Percentiles rank a stretch among this genome's conserved stretches.
Evolutionary conservation across 2,329 filamentous ascomycete species (phyloP).

Genomic region (Aspergillus awamori): DNA sequence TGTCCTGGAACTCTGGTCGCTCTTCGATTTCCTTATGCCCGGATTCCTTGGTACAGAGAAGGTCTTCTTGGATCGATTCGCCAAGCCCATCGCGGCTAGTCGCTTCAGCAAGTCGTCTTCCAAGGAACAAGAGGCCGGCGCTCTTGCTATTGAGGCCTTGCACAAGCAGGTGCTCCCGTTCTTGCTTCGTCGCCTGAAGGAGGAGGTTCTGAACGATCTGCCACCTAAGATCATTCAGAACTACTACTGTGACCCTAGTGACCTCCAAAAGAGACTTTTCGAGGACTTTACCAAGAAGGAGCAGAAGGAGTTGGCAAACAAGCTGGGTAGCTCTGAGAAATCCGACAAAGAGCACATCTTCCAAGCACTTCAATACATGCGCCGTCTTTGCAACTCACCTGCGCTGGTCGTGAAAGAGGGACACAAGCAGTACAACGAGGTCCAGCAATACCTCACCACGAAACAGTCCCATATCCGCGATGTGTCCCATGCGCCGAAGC

Average conservation of each 20-base stretch:
- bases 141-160: slow-evolving; percentile 93
- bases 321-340: slow-evolving; percentile 82
- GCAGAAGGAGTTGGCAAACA: slow-evolving; percentile 80
- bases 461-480: slow-evolving; percentile 84
- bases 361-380: slow-evolving; percentile 98
- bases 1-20: slow-evolving; percentile 92
- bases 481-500: slow-evolving; percentile 84
- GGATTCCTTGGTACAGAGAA: slow-evolving; percentile 95
- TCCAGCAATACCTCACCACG: slow-evolving; percentile 75
- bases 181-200: slow-evolving; percentile 91
- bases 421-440: slow-evolving; percentile 86
- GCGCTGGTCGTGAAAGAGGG: slow-evolving; percentile 94
- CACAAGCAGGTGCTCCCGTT: slow-evolving; percentile 98
- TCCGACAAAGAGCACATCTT: slow-evolving; percentile 98
- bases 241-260: slow-evolving; percentile 97
- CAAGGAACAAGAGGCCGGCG: slow-evolving; percentile 96
- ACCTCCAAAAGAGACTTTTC: slow-evolving; percentile 91
- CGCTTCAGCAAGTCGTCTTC: slow-evolving; percentile 96
- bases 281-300: slow-evolving; percentile 96
- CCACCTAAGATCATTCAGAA: slow-evolving; percentile 99
- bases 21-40: slow-evolving; percentile 99
- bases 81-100: slow-evolving; percentile 91
- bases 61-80: slow-evolving; percentile 93
- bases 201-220: slow-evolving; percentile 93
- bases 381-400: slow-evolving; percentile 97